phyloP scores from a whole-genome alignment of 495 filamentous ascomycete genomes.

The Neurospora terricola region DNA sequence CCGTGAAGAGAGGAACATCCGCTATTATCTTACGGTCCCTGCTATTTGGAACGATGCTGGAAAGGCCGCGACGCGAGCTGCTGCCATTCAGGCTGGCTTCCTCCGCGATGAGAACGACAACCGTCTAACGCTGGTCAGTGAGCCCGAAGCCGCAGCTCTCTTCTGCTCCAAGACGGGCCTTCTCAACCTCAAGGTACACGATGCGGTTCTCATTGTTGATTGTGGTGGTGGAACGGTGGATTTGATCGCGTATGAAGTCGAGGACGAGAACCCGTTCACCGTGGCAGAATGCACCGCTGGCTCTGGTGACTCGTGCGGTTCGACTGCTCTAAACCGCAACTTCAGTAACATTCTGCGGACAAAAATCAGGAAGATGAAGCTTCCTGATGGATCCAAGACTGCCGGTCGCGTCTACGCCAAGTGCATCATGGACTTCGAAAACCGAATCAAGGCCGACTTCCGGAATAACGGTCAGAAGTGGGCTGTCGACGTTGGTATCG shows the following conservation, averaged over 20 bases:
- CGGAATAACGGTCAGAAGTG: slow-evolving; percentile 72
- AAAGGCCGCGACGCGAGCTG: slow-evolving; percentile 61
- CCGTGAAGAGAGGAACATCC: slow-evolving; percentile 64
- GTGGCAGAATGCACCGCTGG: slow-evolving; percentile 67
- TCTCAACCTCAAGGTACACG: slow-evolving; percentile 63
- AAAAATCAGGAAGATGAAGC: slow-evolving; percentile 72
- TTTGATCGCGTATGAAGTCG: slow-evolving; percentile 68
- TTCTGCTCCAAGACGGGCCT: slow-evolving; percentile 69
- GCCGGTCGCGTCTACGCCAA: slow-evolving; percentile 67
- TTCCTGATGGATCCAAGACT: slow-evolving; percentile 64
- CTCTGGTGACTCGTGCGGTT: slow-evolving; percentile 66
- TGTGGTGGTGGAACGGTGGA: slow-evolving; percentile 69
- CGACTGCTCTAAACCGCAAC: slow-evolving; percentile 63
- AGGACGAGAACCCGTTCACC: slow-evolving; percentile 65
- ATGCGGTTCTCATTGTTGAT: slow-evolving; percentile 65
- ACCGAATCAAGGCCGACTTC: slow-evolving; percentile 71
- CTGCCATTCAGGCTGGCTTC: slow-evolving; percentile 66
- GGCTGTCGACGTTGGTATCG: slow-evolving; percentile 68
- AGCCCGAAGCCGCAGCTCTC: slow-evolving; percentile 62
- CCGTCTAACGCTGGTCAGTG: slow-evolving; percentile 58
- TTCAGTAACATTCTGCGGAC: slow-evolving; percentile 66
- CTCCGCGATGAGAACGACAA: slow-evolving; percentile 68
- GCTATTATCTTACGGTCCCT: slow-evolving; percentile 64
- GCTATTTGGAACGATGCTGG: slow-evolving; percentile 72
- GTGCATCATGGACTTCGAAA: slow-evolving; percentile 76